Conservation (phyloP, 805 yeast species). For the Nakazawaea wyomingensis region DNA sequence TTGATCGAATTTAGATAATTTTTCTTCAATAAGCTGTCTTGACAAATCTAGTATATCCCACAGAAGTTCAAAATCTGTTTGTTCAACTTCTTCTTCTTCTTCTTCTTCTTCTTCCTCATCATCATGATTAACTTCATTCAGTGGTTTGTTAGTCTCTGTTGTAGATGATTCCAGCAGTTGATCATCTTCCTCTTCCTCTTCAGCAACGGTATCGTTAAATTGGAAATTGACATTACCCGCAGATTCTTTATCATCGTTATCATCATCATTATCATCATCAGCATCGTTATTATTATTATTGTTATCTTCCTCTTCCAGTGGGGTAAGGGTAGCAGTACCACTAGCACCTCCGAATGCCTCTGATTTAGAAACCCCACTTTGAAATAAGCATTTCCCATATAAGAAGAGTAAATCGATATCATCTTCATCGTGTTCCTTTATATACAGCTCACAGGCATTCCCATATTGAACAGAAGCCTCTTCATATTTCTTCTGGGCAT, state of each 20-base stretch:
- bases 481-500: conserved; percentile 61
- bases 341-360: conserved; percentile 64
- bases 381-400: conserved; percentile 78
- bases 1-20: conserved; percentile 26
- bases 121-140: no score
- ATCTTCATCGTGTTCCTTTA: conserved; percentile 50
- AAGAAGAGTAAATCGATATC: conserved; percentile 66
- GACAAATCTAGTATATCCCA: conserved; percentile 84
- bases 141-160: conserved; percentile 16
- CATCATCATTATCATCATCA: conserved; percentile 12
- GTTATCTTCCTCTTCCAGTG: no score
- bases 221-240: conserved; percentile 24
- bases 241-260: conserved; percentile 20
- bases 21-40: conserved; percentile 55
- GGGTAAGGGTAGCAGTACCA: no score
- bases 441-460: conserved; percentile 59
- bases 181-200: conserved; percentile 30
- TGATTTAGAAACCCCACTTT: conserved; percentile 66
- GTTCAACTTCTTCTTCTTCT: conserved; percentile 48
- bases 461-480: conserved; percentile 67
- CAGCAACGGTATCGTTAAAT: conserved; percentile 30
- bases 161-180: no score
- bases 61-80: conserved; percentile 77
- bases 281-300: conserved; percentile 21
- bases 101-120: conserved; percentile 21